Conservation (phyloP, 352 stramenopile genomes). For the Globisporangium radiosum region DNA sequence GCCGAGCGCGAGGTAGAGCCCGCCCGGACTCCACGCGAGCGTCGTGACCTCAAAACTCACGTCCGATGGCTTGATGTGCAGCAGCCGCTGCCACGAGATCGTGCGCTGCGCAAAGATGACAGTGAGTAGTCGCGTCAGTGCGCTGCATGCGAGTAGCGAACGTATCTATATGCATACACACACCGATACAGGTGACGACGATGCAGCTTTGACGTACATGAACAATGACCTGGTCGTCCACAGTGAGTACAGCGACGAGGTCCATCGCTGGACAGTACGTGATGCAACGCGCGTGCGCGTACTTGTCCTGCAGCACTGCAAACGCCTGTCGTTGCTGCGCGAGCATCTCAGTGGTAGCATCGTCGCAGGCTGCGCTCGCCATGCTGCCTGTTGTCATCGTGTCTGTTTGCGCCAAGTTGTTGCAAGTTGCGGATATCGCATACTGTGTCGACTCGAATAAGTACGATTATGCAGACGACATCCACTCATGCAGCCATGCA, state of each 20-base stretch:
- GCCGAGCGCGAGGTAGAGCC: constrained; percentile 55
- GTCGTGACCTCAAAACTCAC: constrained; percentile 43
- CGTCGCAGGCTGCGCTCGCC: too few relatives aligned
- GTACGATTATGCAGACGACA: neutral
- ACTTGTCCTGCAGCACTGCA: constrained; percentile 69
- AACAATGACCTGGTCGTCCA: constrained; percentile 61
- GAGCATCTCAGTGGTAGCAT: too few relatives aligned
- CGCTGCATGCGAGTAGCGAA: too few relatives aligned
- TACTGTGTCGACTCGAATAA: neutral
- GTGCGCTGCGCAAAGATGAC: constrained; percentile 31
- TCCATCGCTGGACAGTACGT: constrained; percentile 76
- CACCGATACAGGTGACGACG: neutral
- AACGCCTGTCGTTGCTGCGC: constrained; percentile 20
- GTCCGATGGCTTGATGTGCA: constrained; percentile 64
- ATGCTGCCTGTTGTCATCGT: too few relatives aligned
- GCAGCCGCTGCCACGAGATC: constrained; percentile 66
- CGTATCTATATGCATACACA: too few relatives aligned
- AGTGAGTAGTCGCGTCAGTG: neutral
- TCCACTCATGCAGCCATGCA: neutral
- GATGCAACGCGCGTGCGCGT: constrained; percentile 37
- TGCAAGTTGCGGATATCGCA: too few relatives aligned
- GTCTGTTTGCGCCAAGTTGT: too few relatives aligned
- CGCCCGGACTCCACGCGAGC: constrained; percentile 62
- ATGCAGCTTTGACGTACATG: constrained; percentile 34
- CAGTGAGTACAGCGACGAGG: constrained; percentile 60